phyloP scores from a whole-genome alignment of 1,139 yeast genomes.

The Blastobotrys ciferrii region DNA sequence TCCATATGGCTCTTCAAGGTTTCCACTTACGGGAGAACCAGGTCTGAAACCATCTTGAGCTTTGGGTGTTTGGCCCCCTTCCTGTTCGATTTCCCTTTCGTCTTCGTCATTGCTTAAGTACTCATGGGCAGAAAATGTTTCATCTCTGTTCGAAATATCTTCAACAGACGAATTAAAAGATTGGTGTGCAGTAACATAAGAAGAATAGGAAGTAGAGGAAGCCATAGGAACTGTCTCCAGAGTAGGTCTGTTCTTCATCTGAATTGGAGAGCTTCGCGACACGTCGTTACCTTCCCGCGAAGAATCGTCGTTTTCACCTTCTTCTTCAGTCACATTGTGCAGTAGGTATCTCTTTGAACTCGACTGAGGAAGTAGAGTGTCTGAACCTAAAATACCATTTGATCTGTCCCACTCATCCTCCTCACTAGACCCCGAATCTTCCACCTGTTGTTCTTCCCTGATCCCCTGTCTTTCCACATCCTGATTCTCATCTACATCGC shows the following conservation, averaged over 20 bases:
- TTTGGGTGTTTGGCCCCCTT: conserved; percentile 3
- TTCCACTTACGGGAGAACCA: too few relatives aligned
- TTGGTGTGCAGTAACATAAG: conserved; percentile 15
- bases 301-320: not conserved
- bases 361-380: not conserved
- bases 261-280: not conserved
- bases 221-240: not conserved
- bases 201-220: conserved; percentile 5
- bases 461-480: not conserved
- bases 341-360: not conserved
- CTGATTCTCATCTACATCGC: not conserved
- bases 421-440: not conserved
- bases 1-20: not conserved
- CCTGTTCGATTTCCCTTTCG: conserved; percentile 1
- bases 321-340: conserved; percentile 5
- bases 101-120: conserved; percentile 1
- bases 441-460: not conserved
- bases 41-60: too few relatives aligned
- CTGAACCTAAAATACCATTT: not conserved
- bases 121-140: conserved; percentile 1
- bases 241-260: not conserved
- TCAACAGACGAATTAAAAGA: conserved; percentile 1
- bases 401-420: not conserved
- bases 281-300: not conserved
- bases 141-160: not conserved